These are phyloP conservation scores for Bocquillonia castaneifolia DNA, from an alignment of 441 rosid genomes.

Conservation along the genomic window DNA sequence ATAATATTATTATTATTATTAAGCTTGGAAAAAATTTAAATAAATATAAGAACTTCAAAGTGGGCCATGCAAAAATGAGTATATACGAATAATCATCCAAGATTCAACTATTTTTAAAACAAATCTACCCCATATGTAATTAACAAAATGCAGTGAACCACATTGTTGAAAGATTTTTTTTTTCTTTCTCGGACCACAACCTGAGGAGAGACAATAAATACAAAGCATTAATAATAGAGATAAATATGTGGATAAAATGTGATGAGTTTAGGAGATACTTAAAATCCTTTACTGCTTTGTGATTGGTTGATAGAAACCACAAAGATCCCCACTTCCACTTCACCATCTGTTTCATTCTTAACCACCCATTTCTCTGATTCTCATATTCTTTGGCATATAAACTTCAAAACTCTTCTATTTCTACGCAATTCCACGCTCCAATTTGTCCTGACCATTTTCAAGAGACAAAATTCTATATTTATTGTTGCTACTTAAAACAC, in stretches of 20 bases:
- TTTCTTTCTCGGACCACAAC: background rate
- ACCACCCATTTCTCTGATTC: slow-evolving; percentile 40
- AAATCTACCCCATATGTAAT: background rate
- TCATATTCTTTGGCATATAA: slow-evolving; percentile 21
- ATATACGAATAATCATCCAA: background rate
- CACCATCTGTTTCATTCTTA: slow-evolving; percentile 20
- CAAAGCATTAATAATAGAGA: slow-evolving; percentile 2
- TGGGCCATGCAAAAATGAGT: background rate
- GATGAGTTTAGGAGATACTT: slow-evolving; percentile 48
- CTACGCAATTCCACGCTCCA: slow-evolving; percentile 22
- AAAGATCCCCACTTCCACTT: slow-evolving; percentile 37
- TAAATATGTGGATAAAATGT: slow-evolving; percentile 54
- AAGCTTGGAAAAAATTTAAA: too few species aligned
- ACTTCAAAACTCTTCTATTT: slow-evolving; percentile 1
- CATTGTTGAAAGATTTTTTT: background rate
- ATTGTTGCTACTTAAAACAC: background rate
- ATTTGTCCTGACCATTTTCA: background rate
- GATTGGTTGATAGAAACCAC: slow-evolving; percentile 54
- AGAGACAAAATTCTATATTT: background rate
- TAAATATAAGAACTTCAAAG: background rate
- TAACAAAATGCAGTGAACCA: background rate
- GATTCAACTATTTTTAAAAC: background rate
- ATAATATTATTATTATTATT: too few species aligned
- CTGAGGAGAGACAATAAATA: background rate
- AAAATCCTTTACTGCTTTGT: slow-evolving; percentile 51